Evolutionary conservation across 75 land plant genomes (phyloP), one percentile per base, ranked within the genome.

Genomic region (Pinus taeda): DNA sequence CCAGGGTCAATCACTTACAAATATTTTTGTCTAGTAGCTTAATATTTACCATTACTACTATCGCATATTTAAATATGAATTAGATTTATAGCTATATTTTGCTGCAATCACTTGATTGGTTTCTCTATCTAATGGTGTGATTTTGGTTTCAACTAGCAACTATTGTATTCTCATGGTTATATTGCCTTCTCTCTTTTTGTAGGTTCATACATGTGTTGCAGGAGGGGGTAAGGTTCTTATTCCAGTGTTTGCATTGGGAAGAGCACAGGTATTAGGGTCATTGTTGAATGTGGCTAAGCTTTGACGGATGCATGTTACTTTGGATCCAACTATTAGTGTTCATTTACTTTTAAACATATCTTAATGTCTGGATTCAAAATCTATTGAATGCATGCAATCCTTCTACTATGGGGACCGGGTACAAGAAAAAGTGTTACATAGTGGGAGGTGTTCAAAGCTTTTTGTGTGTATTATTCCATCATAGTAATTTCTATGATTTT

Each of bases 191-290:
- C 24, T 42, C 3, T 6, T 45, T 9, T 80, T 62, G 22, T 75
- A 97, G 99, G 98, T 97, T 73, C 99, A 97, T 73, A 90, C 83
- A 11, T 97, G 99, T 89, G 85, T 97, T 59, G 88, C 89, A 59
- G 84, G 76, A 63, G 99, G 99, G 76, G 99, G 99, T 36, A 97
- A 97, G 78, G 99, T 97, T 78, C 88, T 97, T 9, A 95, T 97
- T 76, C 99, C 99, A 76, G 88, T 94, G 63, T 95, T 93, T 87
- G 99, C 99, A 24, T 79, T 97, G 58, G 99, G 99, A 67, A 90
- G 99, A 82, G 99, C 99, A 74, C 99, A 97, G 98, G 99, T 97
- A 74, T 17, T 57, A 73, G 39, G 20, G 11, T 39, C 3, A 45
- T 33, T 65, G 30, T 5, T 65, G 69, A 30, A 65, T 30, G 33